phyloP scores from a whole-genome alignment of 352 stramenopile species.

The Halophytophthora batemanensis region DNA sequence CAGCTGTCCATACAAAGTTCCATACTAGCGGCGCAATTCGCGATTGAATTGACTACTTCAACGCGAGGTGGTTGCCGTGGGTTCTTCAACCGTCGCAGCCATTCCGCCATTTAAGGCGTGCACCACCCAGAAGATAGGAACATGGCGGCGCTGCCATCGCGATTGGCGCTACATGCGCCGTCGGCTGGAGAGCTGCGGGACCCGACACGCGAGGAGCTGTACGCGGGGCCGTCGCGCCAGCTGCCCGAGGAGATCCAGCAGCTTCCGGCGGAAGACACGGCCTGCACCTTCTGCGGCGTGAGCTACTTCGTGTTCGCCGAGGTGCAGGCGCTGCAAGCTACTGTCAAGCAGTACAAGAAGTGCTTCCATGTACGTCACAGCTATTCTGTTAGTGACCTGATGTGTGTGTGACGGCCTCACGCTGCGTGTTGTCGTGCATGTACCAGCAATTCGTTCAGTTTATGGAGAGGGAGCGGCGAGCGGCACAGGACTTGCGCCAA shows the following conservation, averaged over 20 bases:
- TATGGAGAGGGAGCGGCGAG: constrained; percentile 52
- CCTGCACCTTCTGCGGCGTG: constrained; percentile 81
- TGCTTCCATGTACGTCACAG: constrained; percentile 47
- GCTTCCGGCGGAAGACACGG: constrained; percentile 64
- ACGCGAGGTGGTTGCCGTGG: not conserved
- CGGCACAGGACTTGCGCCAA: constrained; percentile 32
- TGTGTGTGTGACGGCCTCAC: not conserved
- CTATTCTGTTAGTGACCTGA: not conserved
- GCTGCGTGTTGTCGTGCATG: constrained; percentile 1
- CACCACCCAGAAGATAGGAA: not conserved
- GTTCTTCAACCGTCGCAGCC: constrained; percentile 1
- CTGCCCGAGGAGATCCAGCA: constrained; percentile 68
- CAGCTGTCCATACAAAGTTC: too few species aligned
- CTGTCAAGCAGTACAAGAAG: constrained; percentile 67
- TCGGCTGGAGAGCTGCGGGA: constrained; percentile 42
- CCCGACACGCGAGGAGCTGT: constrained; percentile 70
- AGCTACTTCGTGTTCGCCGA: constrained; percentile 87
- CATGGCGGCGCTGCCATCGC: constrained; percentile 16
- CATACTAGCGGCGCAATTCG: not conserved
- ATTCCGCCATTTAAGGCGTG: not conserved
- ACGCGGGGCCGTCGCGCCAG: constrained; percentile 49
- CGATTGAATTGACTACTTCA: not conserved
- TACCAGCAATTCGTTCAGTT: constrained; percentile 63
- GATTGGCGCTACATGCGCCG: not conserved
- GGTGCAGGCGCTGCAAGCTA: constrained; percentile 70